phyloP scores from a whole-genome alignment of 371 early-diverging fungal species.

The Apophysomyces trapeziformis region DNA sequence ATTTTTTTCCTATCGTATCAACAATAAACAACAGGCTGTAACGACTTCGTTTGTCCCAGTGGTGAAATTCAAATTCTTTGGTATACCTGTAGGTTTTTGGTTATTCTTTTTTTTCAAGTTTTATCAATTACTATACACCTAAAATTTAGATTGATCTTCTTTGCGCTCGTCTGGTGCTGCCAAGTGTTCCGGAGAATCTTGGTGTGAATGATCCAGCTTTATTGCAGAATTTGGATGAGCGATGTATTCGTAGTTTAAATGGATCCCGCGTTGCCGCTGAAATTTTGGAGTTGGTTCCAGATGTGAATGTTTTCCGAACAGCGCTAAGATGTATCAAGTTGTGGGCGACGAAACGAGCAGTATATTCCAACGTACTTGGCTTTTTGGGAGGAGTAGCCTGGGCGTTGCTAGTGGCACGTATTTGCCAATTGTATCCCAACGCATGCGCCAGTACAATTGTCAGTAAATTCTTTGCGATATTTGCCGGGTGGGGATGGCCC shows the following conservation, averaged over 20 bases:
- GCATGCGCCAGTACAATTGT: constrained; percentile 89
- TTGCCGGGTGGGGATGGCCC: constrained; percentile 98
- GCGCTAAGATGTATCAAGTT: constrained; percentile 97
- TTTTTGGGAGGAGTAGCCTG: constrained; percentile 99
- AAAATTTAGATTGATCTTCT: constrained; percentile 91
- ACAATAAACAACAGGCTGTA: constrained; percentile 55
- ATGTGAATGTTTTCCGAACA: constrained; percentile 87
- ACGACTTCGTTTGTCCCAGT: constrained; percentile 98
- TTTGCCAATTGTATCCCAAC: constrained; percentile 98
- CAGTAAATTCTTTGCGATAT: constrained; percentile 90
- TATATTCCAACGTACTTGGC: constrained; percentile 98
- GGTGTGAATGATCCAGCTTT: constrained; percentile 89
- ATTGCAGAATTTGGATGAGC: constrained; percentile 92
- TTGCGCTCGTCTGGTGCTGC: constrained; percentile 86
- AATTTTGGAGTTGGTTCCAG: constrained; percentile 95
- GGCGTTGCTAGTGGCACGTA: constrained; percentile 98
- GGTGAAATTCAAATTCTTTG: constrained; percentile 93
- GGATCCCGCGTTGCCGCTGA: constrained; percentile 99
- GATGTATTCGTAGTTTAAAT: constrained; percentile 95
- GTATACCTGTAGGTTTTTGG: constrained; percentile 73
- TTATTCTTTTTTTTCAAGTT: too few relatives aligned
- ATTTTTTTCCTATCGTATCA: background rate
- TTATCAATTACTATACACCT: background rate
- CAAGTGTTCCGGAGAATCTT: constrained; percentile 85
- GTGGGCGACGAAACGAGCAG: constrained; percentile 96